Evolutionary conservation across 1,139 yeast species (phyloP), one percentile per base, ranked within the genome.

Genomic region (Torulaspora pretoriensis): DNA sequence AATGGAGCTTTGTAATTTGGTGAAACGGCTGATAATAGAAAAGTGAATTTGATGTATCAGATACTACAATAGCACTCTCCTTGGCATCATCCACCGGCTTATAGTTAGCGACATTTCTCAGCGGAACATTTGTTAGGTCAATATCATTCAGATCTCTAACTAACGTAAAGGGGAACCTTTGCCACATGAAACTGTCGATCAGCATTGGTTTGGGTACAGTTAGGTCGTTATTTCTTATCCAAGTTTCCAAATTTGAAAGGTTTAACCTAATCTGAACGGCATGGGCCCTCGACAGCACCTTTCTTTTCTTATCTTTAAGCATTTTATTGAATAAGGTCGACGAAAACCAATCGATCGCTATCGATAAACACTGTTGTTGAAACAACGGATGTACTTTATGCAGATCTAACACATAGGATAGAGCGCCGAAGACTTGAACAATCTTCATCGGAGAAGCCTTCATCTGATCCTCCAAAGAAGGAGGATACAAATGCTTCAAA

Each of bases 231-330:
- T 84, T 74, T 49, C 95, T 75, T 28, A 92, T 75, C 98, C 98
- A 92, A 60, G 92, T 97, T 64, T 92, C 97, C 40, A 92, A 69
- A 2, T 86, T 78, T 0, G 96, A 88, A 8, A 92, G 64, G 57
- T 92, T 92, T 49, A 92, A 74, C 43, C 97, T 73, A 38, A 92
- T 82, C 63, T 92, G 97, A 65, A 92, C 79, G 0, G 97, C 97
- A 53, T 84, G 80, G 2, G 88, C 74, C 47, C 99, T 74, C 0
- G 96, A 78, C 43, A 87, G 74, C 53, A 84, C 83, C 42, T 65
- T 72, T 53, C 63, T 68, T 51, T 74, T 78, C 17, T 83, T 77
- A 56, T 76, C 81, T 27, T 80, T 72, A 42, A 89, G 67, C 29
- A 90, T 73, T 45, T 81, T 73, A 63, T 92, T 90, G 68, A 90